Conservation (phyloP, 73 alveolate species). For the Effrenium voratum region DNA sequence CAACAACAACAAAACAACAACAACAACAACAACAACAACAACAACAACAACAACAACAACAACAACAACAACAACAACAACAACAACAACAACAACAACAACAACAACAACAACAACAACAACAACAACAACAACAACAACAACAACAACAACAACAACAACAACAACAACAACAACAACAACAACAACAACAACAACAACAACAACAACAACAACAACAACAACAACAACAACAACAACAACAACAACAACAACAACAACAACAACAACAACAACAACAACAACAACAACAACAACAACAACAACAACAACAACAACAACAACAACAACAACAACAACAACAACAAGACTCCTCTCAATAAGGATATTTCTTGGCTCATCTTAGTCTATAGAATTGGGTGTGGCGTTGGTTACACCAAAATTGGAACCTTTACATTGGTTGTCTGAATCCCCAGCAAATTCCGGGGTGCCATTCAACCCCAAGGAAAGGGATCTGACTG, state of each 20-base stretch:
- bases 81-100: no score
- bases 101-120: no score
- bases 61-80: not conserved
- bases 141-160: not conserved
- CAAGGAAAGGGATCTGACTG: no score
- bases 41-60: not conserved
- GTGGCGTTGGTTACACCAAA: no score
- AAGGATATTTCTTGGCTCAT: no score
- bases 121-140: not conserved
- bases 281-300: not conserved
- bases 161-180: not conserved
- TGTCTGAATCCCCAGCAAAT: no score
- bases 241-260: not conserved
- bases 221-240: not conserved
- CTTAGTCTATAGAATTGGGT: no score
- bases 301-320: not conserved
- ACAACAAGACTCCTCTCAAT: not conserved
- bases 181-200: not conserved
- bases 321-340: not conserved
- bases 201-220: not conserved
- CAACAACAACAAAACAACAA: not conserved
- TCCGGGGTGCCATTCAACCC: no score
- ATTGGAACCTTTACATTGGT: no score
- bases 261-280: not conserved
- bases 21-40: not conserved